Base-by-base conservation (phyloP, 768 basidiomycete species). In the Royoungia palumana region DNA sequence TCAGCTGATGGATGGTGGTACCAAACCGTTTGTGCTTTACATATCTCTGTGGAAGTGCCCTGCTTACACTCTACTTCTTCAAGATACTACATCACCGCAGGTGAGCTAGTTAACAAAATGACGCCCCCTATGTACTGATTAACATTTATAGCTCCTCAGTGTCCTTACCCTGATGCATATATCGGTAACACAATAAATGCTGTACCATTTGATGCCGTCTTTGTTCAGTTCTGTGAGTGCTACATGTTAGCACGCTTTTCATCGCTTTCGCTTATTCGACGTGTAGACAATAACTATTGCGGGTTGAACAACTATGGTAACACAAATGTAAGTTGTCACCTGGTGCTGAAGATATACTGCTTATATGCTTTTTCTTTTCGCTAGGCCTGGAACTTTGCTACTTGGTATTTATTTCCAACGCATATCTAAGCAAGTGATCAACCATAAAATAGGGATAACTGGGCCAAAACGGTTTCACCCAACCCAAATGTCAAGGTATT, bases 381-480 rank as follows among this genome's bases (percentile, higher is more conserved):
- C 14, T 22, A 84, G 83, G 76, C 70, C 41, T 77, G 75, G 75
- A 61, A 77, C 63, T 77, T 72, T 45, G 64, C 51, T 24, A 61
- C 65, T 6, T 76, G 75, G 75, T 72, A 57, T n/a, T n/a, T 6
- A 11, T 21, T 21, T 6, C n/a, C 5, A 19, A 3, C n/a, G 10
- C n/a, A n/a, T 27, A 9, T 17, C 13, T 2, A 7, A 8, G 6
- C 5, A 0, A 16, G 13, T 19, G 16, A 20, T 44, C 27, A 61
- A 32, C 6, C 19, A 17, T 17, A 11, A n/a, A 17, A 53, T 52
- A 75, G 75, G 77, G 74, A 75, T 42, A 72, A 66, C 54, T 78
- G 76, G 76, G 76, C 77, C 11, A 71, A 64, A 25, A 65, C 67
- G 0, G 61, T 70, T 17, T 76, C 77, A 20, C 67, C 73, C 3